These are phyloP conservation scores for Aspergillus flavus DNA, from an alignment of 2,329 filamentous ascomycete genomes.

Conservation along the genomic window DNA sequence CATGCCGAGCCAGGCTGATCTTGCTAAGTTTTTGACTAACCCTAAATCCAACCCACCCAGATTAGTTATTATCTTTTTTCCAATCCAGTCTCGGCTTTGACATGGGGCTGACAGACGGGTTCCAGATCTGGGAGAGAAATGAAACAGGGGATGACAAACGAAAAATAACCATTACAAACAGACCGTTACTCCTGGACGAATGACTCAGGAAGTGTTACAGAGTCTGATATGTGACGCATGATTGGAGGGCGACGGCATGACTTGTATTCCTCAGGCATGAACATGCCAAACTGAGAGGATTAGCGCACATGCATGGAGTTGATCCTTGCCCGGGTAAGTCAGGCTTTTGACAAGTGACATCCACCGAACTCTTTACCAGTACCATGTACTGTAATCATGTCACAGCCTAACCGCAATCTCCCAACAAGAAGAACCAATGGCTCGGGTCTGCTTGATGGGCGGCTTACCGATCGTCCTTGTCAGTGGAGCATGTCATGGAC, in stretches of 20 bases:
- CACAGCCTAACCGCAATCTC: not conserved
- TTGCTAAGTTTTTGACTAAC: not conserved
- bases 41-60: conserved; percentile 3
- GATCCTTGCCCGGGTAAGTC: conserved; percentile 1
- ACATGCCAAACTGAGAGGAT: not conserved
- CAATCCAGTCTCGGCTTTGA: not conserved
- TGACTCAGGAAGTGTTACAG: not conserved
- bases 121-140: not conserved
- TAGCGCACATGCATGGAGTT: not conserved
- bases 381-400: not conserved
- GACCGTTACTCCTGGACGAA: not conserved
- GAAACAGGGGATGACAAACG: not conserved
- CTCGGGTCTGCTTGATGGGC: conserved; percentile 15
- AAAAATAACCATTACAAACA: not conserved
- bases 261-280: not conserved
- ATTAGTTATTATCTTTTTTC: not conserved
- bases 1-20: conserved; percentile 5
- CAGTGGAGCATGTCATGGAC: conserved; percentile 14
- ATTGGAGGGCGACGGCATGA: not conserved
- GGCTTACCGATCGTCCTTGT: conserved; percentile 20
- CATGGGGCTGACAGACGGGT: not conserved
- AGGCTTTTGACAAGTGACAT: conserved; percentile 1
- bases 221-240: not conserved
- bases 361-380: conserved; percentile 1
- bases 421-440: conserved; percentile 17